phyloP scores from a whole-genome alignment of 2,329 filamentous ascomycete species.

The Sclerotinia nivalis region DNA sequence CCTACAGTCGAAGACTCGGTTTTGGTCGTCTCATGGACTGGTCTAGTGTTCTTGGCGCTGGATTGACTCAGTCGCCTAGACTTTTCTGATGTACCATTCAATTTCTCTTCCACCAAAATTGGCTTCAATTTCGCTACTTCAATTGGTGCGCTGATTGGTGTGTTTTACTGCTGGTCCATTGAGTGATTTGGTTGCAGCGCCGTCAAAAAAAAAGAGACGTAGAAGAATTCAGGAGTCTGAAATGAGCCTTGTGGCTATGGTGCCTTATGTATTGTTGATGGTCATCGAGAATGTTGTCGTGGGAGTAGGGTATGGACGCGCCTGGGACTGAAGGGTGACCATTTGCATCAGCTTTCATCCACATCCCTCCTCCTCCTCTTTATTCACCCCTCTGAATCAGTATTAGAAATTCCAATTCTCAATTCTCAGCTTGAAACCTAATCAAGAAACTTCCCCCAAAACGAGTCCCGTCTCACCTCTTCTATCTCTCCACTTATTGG shows the following conservation, averaged over 20 bases:
- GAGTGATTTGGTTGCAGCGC: constrained; percentile 42
- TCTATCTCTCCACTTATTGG: constrained; percentile 43
- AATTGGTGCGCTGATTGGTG: constrained; percentile 49
- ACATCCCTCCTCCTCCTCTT: no score
- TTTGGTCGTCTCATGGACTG: not conserved
- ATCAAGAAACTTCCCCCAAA: not conserved
- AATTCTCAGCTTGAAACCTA: not conserved
- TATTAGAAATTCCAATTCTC: not conserved
- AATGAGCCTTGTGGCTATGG: constrained; percentile 41
- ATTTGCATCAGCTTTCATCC: constrained; percentile 60
- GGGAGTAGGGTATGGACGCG: constrained; percentile 52
- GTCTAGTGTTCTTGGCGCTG: not conserved
- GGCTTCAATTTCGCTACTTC: constrained; percentile 52
- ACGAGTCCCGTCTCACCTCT: constrained; percentile 31
- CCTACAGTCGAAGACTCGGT: not conserved
- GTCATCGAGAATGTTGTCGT: constrained; percentile 55
- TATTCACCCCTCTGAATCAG: not conserved
- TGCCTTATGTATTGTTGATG: constrained; percentile 44
- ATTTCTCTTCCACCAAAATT: not conserved
- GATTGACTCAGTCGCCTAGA: not conserved
- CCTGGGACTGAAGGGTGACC: constrained; percentile 55
- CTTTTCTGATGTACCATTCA: not conserved
- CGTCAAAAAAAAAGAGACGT: constrained; percentile 40
- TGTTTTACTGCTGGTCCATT: constrained; percentile 51
- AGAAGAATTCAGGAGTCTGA: constrained; percentile 38